These are phyloP conservation scores for Saksenaea vasiformis DNA, from an alignment of 371 early-diverging fungal species.

Conservation along the genomic window DNA sequence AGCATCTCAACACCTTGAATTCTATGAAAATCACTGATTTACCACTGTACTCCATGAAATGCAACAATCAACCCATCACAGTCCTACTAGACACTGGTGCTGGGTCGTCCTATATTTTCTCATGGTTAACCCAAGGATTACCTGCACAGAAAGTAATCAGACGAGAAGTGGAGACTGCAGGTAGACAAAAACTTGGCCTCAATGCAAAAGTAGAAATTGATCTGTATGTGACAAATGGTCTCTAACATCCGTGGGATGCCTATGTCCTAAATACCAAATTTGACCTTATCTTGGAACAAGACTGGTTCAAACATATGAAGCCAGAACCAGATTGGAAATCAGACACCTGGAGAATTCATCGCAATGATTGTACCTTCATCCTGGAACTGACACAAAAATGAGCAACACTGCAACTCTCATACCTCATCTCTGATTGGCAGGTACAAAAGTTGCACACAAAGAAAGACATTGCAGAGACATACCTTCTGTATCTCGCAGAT, in stretches of 20 bases:
- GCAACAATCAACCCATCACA: background rate
- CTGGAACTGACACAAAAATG: background rate
- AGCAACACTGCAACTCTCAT: too few relatives aligned
- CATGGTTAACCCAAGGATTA: background rate
- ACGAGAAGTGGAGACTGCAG: background rate
- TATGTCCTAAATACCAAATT: background rate
- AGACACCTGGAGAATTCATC: background rate
- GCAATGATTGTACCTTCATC: background rate
- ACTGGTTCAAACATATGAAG: background rate
- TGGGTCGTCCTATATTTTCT: background rate
- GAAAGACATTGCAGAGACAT: background rate
- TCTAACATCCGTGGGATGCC: background rate
- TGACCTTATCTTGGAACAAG: background rate
- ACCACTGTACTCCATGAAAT: background rate
- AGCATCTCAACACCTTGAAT: background rate
- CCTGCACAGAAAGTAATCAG: background rate
- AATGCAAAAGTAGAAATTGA: background rate
- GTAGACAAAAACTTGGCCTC: background rate
- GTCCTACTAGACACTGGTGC: background rate
- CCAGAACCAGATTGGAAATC: background rate
- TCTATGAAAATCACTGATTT: background rate
- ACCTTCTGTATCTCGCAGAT: background rate
- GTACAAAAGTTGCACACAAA: background rate
- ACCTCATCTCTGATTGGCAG: background rate
- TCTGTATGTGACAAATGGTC: background rate